A percentile compares a stretch with the other conserved stretches of the same genome.
Evolutionary conservation across 202 grass and related monocot genomes (phyloP).

Genomic region (Bolboschoenoplectus hybrid): DNA sequence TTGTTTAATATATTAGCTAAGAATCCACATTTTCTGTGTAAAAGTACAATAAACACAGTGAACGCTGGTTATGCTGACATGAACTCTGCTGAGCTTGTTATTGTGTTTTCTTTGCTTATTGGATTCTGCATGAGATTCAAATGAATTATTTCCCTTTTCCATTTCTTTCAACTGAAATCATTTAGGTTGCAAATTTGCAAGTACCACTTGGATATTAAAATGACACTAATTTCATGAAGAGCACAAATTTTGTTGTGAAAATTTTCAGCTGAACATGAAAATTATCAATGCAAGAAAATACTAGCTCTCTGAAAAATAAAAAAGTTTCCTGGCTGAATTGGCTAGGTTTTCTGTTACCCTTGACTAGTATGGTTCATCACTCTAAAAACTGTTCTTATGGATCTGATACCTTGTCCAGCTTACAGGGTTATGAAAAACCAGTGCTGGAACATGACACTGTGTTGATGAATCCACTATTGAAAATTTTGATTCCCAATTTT

Average conservation of each 20-base stretch:
- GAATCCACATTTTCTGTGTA: slow-evolving; percentile 25
- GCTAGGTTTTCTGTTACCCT: neutral
- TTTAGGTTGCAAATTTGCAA: neutral
- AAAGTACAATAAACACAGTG: slow-evolving; percentile 20
- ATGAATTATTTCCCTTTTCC: neutral
- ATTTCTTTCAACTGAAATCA: neutral
- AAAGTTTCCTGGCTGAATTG: neutral
- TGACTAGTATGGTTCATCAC: neutral
- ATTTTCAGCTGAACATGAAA: neutral
- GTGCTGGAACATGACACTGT: neutral
- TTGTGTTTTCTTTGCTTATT: slow-evolving; percentile 37
- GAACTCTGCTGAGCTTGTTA: slow-evolving; percentile 33
- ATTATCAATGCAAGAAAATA: slow-evolving; percentile 11
- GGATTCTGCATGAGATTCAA: slow-evolving; percentile 10
- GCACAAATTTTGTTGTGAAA: slow-evolving; percentile 8
- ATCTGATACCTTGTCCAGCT: neutral
- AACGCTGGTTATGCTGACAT: slow-evolving; percentile 18
- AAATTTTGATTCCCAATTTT: slow-evolving; percentile 6
- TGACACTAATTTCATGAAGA: neutral
- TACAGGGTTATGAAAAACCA: neutral
- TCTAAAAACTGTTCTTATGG: neutral
- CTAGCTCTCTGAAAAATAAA: neutral
- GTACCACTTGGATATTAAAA: neutral
- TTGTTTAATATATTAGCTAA: neutral
- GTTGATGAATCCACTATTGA: neutral